These are phyloP conservation scores for Elsinoe perseae DNA, from an alignment of 2,329 filamentous ascomycete species.

Conservation along the genomic window DNA sequence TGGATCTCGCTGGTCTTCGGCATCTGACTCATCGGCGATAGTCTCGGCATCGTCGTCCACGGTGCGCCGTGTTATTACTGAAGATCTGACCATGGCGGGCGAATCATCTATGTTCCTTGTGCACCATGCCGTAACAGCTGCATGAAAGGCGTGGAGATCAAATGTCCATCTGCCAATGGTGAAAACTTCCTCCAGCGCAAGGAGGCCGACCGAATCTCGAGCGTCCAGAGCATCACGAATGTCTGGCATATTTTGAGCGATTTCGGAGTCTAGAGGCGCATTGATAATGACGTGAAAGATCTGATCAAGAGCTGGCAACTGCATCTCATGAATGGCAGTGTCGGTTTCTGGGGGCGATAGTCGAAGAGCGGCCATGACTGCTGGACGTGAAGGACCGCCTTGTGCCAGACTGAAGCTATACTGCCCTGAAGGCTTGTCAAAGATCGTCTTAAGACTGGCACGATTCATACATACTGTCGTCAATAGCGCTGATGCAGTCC, in stretches of 20 bases:
- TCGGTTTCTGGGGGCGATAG: neutral
- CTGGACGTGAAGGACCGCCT: constrained; percentile 11
- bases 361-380: constrained; percentile 10
- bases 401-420: constrained; percentile 14
- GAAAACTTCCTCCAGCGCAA: neutral
- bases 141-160: constrained; percentile 18
- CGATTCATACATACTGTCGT: constrained; percentile 17
- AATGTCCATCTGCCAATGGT: constrained; percentile 18
- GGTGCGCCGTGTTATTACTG: neutral
- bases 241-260: constrained; percentile 3
- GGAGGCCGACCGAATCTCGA: neutral
- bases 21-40: constrained; percentile 21
- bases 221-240: constrained; percentile 5
- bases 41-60: constrained; percentile 23
- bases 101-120: neutral
- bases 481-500: neutral
- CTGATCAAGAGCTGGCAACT: constrained; percentile 10
- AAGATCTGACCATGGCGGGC: neutral
- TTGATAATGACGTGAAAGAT: constrained; percentile 13
- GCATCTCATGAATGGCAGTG: constrained; percentile 12
- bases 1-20: constrained; percentile 21
- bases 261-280: neutral
- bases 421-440: constrained; percentile 12
- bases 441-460: constrained; percentile 15
- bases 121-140: constrained; percentile 15